Evolutionary conservation across 2,329 filamentous ascomycete species (phyloP), one percentile per base, ranked within the genome.

Genomic region (Claviceps sorghi): DNA sequence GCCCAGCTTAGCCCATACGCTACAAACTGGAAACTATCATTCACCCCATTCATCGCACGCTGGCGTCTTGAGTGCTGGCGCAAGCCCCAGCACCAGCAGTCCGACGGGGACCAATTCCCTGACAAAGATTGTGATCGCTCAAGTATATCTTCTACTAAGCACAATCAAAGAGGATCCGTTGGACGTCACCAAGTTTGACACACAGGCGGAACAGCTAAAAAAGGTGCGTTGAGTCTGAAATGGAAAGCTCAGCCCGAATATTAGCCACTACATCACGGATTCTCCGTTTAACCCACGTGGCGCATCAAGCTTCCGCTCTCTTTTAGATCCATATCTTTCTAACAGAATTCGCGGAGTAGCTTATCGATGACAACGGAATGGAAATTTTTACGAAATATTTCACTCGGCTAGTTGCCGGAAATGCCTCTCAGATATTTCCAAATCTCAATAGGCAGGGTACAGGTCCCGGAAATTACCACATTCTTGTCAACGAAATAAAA

Each of bases 341-440:
- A 49, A 67, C 56, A n/a, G 43, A 34, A 29, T 44, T 41, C 26
- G 11, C 48, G 42, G 38, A 47, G 53, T 58, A 95, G 87, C 83
- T 97, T 67, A 85, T 97, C 73, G 84, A 95, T 80, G 90, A 91
- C 64, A 84, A 95, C 89, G 90, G 90, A 66, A 98, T 98, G 91
- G 94, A 98, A 77, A 89, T 96, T 66, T 96, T 90, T 68, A 83
- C 88, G 55, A 94, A 90, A 75, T 96, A 93, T 70, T 95, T 98
- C 71, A 84, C 88, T 69, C 88, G 91, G 70, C 77, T 97, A 66
- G 81, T 98, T 65, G 86, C 85, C 69, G 84, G 84, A 71, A 96
- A 96, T 81, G 88, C 90, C 62, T 75, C 84, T 57, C 84, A 93
- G 64, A 93, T 98, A 66, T 97, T 97, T 66, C 84, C 88, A 50